Conservation (phyloP, 371 early-diverging fungal species). For the Parasitella parasitica region DNA sequence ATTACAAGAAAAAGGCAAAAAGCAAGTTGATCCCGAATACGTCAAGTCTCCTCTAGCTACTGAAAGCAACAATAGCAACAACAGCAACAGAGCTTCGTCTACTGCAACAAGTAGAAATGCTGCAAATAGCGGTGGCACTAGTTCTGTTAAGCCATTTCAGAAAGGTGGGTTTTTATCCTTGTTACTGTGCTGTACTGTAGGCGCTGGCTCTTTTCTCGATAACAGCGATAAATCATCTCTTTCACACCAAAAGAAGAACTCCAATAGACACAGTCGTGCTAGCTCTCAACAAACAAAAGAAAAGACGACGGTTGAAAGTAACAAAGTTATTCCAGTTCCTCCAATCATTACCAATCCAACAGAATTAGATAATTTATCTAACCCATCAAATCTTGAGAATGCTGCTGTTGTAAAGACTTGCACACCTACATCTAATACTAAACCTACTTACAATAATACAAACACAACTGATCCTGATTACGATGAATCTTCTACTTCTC, state of each 20-base stretch:
- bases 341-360: conserved; percentile 12
- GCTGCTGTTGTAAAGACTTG: not conserved
- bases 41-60: conserved; percentile 26
- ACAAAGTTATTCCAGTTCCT: not conserved
- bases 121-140: not conserved
- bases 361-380: conserved; percentile 10
- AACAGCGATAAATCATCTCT: conserved; percentile 34
- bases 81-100: conserved; percentile 8
- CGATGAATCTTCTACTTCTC: conserved; percentile 7
- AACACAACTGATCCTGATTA: not conserved
- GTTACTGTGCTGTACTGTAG: conserved; percentile 31
- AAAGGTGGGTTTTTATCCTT: conserved; percentile 34
- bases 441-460: conserved; percentile 1
- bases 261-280: conserved; percentile 9
- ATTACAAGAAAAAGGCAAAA: conserved; percentile 22
- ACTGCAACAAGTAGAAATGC: conserved; percentile 9
- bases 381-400: not conserved
- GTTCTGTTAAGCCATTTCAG: conserved; percentile 27
- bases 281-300: conserved; percentile 9
- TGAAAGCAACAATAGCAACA: not conserved
- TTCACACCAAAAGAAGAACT: conserved; percentile 11
- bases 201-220: conserved; percentile 33
- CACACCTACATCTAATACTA: not conserved
- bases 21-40: conserved; percentile 31
- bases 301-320: conserved; percentile 1